Conservation (phyloP, 768 basidiomycete genomes). For the Lepiota venenata region DNA sequence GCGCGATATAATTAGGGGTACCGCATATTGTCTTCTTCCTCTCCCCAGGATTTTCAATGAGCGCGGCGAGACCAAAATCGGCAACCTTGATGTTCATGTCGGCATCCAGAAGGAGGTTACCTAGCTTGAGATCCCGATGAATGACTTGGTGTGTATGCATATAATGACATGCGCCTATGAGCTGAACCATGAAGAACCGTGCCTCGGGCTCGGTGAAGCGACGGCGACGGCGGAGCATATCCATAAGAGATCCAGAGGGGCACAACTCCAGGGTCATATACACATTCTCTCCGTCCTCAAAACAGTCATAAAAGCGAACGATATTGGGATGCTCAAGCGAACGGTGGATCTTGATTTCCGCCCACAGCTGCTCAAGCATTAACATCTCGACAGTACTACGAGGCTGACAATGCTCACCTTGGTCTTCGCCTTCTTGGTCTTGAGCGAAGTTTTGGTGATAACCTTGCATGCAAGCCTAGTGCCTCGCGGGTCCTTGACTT, state of each 20-base stretch:
- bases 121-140: slow-evolving; percentile 95
- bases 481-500: slow-evolving; percentile 74
- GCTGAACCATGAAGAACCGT: slow-evolving; percentile 90
- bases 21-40: slow-evolving; percentile 99
- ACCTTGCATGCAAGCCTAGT: slow-evolving; percentile 85
- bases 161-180: slow-evolving; percentile 94
- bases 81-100: slow-evolving; percentile 97
- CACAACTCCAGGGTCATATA: slow-evolving; percentile 98
- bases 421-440: slow-evolving; percentile 95
- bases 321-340: slow-evolving; percentile 91
- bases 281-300: slow-evolving; percentile 93
- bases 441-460: slow-evolving; percentile 86
- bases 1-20: slow-evolving; percentile 98
- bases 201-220: slow-evolving; percentile 91
- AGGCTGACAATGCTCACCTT: slow-evolving; percentile 53
- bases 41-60: slow-evolving; percentile 95
- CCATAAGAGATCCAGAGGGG: slow-evolving; percentile 85
- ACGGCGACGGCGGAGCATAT: slow-evolving; percentile 81
- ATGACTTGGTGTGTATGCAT: slow-evolving; percentile 98
- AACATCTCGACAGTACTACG: neutral
- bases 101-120: slow-evolving; percentile 88
- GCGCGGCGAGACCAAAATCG: slow-evolving; percentile 94
- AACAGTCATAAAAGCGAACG: slow-evolving; percentile 88
- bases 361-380: slow-evolving; percentile 66
- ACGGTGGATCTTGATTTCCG: slow-evolving; percentile 97